Base-by-base conservation (phyloP, 164 flowering plant genomes). In the Cinnamomum micranthum region DNA sequence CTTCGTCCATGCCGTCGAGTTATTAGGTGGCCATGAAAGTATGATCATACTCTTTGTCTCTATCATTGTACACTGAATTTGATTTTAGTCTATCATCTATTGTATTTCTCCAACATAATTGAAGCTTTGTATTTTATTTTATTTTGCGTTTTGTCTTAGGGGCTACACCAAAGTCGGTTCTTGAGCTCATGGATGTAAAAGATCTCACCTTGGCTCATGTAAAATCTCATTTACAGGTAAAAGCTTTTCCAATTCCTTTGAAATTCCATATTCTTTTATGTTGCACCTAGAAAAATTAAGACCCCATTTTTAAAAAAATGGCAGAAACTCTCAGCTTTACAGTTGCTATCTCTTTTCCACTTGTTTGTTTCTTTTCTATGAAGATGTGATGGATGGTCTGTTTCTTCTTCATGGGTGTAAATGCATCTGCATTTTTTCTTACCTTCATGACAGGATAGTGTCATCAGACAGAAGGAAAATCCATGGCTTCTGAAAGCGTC, bases 151-250 rank as follows among this genome's bases (percentile, higher is more conserved):
- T 15, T 71, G 17, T 52, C 73, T 58, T 73, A 95, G 97, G 98
- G 78, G 98, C 98, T 50, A 95, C 98, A 59, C 98, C 98, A 58
- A 95, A 95, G 80, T 95, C 98, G 72, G 99, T 95, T 71, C 93
- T 95, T 72, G 99, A 95, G 92, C 96, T 95, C 72, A 95, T 95
- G 99, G 99, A 93, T 93, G 99, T 95, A 31, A 95, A 95, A 78
- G 99, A 95, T 89, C 99, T 95, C 77, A 95, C 99, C 62, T 81
- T 95, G 71, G 99, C 97, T 27, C 99, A 95, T 89, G 99, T 95
- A 65, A 95, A 95, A 83, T 90, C 95, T 73, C 99, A 95, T 86
- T 86, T 95, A 76, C 99, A 93, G 99, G 99, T 95, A 85, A 76
- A 67, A 28, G 2, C 3, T 2, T 67, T n/a, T 41, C 52, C 20